Evolutionary conservation across 441 rosid species (phyloP).

Genomic region (Iberis amara): DNA sequence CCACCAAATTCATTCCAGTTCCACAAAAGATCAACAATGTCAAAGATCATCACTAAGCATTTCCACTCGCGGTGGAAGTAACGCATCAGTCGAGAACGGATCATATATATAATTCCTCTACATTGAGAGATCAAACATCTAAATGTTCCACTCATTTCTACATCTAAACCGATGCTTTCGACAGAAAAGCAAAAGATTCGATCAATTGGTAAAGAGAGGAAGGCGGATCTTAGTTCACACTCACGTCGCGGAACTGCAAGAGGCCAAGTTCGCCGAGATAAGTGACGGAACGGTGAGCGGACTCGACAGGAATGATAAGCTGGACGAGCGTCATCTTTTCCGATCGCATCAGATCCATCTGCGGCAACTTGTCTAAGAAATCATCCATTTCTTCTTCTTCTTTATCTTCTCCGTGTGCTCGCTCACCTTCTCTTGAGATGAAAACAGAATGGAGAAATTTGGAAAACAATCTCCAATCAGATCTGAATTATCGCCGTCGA

Average conservation of each 20-base stretch:
- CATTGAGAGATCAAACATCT: constrained; percentile 24
- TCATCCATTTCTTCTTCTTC: constrained; percentile 40
- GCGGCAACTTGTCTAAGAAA: constrained; percentile 61
- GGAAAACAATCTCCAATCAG: constrained; percentile 26
- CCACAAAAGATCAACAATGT: constrained; percentile 15
- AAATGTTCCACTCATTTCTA: constrained; percentile 9
- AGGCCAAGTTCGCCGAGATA: constrained; percentile 95
- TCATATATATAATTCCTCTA: constrained; percentile 12
- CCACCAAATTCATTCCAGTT: constrained; percentile 11
- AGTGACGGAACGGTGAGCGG: constrained; percentile 83
- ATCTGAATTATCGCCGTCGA: constrained; percentile 29
- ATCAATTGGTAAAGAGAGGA: constrained; percentile 5
- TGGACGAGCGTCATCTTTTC: constrained; percentile 92
- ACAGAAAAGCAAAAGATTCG: constrained; percentile 14
- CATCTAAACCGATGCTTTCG: constrained; percentile 20
- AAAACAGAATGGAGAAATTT: constrained; percentile 1
- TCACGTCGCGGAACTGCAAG: constrained; percentile 88
- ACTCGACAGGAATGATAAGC: constrained; percentile 90
- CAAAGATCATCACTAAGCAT: constrained; percentile 16
- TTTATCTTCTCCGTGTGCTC: not conserved
- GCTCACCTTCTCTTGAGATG: constrained; percentile 29
- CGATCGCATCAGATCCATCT: constrained; percentile 98
- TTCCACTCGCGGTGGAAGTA: constrained; percentile 18
- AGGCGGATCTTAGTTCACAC: constrained; percentile 41
- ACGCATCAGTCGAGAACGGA: constrained; percentile 18